A percentile compares a stretch with the other conserved stretches of the same genome.
Evolutionary conservation across 805 yeast genomes (phyloP).

Genomic region (Pichia ethanolica): DNA sequence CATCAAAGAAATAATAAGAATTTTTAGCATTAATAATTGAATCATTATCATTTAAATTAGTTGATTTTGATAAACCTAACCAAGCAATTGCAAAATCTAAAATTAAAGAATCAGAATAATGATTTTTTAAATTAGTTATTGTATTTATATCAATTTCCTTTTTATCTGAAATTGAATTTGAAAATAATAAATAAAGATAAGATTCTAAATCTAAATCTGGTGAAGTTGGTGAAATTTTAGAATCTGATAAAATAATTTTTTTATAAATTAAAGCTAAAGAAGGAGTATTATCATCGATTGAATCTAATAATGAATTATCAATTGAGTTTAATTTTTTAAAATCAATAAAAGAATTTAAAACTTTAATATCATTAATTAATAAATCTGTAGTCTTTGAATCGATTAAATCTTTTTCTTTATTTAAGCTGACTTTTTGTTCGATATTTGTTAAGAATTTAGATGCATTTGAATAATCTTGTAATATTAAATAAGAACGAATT

Average conservation of each 20-base stretch:
- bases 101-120: constrained; percentile 66
- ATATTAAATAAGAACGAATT: constrained; percentile 15
- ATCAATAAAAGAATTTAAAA: background rate
- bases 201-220: constrained; percentile 24
- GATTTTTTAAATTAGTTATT: constrained; percentile 30
- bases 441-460: background rate
- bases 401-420: background rate
- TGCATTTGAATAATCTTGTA: background rate
- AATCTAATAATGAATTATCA: constrained; percentile 2
- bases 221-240: background rate
- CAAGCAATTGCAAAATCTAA: constrained; percentile 77
- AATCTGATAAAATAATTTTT: constrained; percentile 6
- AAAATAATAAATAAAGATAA: constrained; percentile 33
- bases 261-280: constrained; percentile 20
- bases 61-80: constrained; percentile 29
- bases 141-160: background rate
- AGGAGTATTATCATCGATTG: constrained; percentile 17
- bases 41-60: constrained; percentile 21
- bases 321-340: constrained; percentile 2
- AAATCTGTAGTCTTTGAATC: constrained; percentile 3
- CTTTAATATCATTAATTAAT: constrained; percentile 1
- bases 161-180: constrained; percentile 37
- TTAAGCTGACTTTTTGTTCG: background rate
- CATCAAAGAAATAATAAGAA: constrained; percentile 68
- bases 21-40: constrained; percentile 36